Percentiles rank a stretch among this genome's conserved stretches.
Conservation (phyloP, 768 basidiomycete species). For the Trametes villosa region DNA sequence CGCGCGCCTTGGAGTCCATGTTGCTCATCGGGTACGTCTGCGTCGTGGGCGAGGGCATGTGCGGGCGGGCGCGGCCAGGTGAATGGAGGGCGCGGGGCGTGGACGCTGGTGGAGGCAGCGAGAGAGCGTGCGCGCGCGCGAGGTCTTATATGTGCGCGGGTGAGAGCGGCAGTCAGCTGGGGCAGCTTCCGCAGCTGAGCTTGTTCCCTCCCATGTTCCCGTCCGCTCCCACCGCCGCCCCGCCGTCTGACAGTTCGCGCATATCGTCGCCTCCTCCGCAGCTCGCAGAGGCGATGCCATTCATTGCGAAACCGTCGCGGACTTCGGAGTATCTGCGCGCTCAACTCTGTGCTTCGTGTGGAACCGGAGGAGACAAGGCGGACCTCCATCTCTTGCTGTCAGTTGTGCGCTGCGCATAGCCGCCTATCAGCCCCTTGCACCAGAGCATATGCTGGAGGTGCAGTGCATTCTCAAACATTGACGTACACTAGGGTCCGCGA, state of each 20-base stretch:
- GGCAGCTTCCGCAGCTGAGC: neutral
- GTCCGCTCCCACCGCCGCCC: slow-evolving; percentile 1
- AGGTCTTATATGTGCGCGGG: neutral
- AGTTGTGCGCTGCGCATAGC: neutral
- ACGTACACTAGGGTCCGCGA: no score
- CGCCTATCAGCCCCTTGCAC: no score
- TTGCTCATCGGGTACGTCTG: slow-evolving; percentile 19
- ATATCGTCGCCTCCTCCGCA: neutral
- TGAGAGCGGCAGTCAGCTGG: slow-evolving; percentile 1
- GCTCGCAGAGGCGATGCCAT: no score
- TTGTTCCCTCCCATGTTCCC: neutral
- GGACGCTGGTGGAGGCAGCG: neutral
- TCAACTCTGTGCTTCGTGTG: neutral
- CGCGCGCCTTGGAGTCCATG: slow-evolving; percentile 57
- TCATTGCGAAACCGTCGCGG: neutral
- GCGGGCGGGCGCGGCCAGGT: neutral
- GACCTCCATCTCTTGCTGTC: no score
- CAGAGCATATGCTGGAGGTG: no score
- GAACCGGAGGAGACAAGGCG: no score
- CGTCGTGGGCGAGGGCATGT: slow-evolving; percentile 1
- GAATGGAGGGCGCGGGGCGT: neutral
- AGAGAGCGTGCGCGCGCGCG: neutral
- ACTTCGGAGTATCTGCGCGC: neutral
- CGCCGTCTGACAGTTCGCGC: neutral
- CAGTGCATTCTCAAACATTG: no score